phyloP scores from a whole-genome alignment of 768 basidiomycete genomes.

The Pisolithus orientalis region DNA sequence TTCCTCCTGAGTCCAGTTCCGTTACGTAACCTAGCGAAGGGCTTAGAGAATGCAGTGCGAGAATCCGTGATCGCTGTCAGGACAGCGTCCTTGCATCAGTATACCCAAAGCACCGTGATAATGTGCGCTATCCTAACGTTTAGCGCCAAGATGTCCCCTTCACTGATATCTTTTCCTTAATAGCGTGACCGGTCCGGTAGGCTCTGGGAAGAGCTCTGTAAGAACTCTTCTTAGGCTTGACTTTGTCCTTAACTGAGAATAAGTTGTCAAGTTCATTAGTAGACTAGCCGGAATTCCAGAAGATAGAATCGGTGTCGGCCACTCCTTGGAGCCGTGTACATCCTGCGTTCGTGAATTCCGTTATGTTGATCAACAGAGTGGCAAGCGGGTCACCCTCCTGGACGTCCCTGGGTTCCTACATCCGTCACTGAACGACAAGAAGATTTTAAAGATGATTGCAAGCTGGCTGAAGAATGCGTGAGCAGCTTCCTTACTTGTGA shows the following conservation, averaged over 20 bases:
- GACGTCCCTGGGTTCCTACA: background rate
- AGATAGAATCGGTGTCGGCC: background rate
- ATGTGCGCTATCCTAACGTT: background rate
- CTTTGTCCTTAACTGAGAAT: background rate
- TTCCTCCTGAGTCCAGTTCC: background rate
- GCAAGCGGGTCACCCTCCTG: background rate
- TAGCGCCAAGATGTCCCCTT: background rate
- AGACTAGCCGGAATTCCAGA: background rate
- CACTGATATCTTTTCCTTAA: background rate
- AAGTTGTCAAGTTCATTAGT: background rate
- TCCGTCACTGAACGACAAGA: background rate
- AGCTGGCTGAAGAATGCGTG: background rate
- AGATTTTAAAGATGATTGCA: background rate
- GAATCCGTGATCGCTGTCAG: background rate
- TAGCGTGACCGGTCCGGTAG: background rate
- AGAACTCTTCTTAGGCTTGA: background rate
- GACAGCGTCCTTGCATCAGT: background rate
- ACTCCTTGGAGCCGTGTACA: background rate
- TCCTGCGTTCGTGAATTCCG: background rate
- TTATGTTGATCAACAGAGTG: background rate
- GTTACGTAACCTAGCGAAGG: background rate
- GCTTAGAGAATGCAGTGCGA: background rate
- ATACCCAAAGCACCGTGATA: background rate
- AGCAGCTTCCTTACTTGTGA: background rate
- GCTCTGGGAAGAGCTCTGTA: background rate